These are phyloP conservation scores for Apium graveolens DNA, from an alignment of 129 eudicot species.

Conservation along the genomic window DNA sequence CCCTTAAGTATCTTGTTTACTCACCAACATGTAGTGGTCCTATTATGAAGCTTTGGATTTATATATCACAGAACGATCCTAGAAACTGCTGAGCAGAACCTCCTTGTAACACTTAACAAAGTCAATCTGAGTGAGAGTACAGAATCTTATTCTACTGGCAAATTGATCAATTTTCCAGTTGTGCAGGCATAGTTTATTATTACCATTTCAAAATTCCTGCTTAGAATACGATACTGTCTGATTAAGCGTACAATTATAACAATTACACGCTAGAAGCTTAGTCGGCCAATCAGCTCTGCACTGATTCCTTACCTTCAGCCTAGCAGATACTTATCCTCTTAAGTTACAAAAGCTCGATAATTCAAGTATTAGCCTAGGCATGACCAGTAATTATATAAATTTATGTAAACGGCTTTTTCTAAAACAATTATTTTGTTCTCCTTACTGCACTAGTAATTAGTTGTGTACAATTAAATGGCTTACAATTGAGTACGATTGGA, in stretches of 20 bases:
- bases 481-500: too few relatives aligned
- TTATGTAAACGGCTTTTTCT: too few relatives aligned
- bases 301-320: background rate
- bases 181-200: background rate
- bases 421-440: too few relatives aligned
- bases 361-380: background rate
- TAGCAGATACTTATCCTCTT: background rate
- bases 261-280: background rate
- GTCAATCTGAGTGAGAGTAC: background rate
- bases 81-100: slow-evolving; percentile 2
- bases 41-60: background rate
- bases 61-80: background rate
- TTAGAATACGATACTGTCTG: background rate
- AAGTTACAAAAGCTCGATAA: background rate
- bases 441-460: too few relatives aligned
- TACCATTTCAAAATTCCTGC: background rate
- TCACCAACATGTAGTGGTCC: background rate
- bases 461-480: too few relatives aligned
- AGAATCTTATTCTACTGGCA: slow-evolving; percentile 4
- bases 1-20: background rate
- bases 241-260: too few relatives aligned
- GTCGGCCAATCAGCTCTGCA: background rate
- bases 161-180: background rate
- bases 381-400: background rate
- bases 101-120: background rate